phyloP scores from a whole-genome alignment of 2,329 filamentous ascomycete species.

The Aspergillus awamori region DNA sequence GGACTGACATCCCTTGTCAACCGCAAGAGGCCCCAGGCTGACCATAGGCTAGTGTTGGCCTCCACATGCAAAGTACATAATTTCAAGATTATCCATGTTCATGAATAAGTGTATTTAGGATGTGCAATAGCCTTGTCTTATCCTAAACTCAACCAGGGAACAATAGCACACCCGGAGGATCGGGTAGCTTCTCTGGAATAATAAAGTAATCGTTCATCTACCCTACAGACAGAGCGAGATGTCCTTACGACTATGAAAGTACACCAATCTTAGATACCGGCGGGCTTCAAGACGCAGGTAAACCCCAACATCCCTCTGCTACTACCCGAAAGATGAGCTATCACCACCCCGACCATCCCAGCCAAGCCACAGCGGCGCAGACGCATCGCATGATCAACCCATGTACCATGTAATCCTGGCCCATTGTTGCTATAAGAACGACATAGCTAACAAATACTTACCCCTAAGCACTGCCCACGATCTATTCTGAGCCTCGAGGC shows the following conservation, averaged over 20 bases:
- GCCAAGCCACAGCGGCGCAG: neutral
- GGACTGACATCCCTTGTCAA: no score
- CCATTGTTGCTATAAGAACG: neutral
- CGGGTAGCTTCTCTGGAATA: neutral
- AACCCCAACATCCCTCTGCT: neutral
- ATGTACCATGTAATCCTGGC: neutral
- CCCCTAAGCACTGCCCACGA: neutral
- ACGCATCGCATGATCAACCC: neutral
- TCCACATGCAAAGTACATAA: no score
- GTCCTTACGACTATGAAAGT: no score
- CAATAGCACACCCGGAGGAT: neutral
- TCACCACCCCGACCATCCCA: neutral
- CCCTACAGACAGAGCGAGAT: no score
- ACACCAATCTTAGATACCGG: no score
- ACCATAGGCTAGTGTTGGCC: no score
- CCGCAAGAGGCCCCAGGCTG: no score
- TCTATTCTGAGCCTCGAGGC: neutral
- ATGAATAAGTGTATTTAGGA: no score
- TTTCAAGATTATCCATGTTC: no score
- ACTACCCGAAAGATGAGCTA: neutral
- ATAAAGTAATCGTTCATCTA: no score
- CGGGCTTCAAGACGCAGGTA: no score
- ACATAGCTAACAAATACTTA: neutral
- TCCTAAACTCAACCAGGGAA: neutral
- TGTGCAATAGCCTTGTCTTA: no score